Percentiles rank a stretch among this genome's conserved stretches.
Evolutionary conservation across 176 grass and related monocot genomes (phyloP).

Genomic region (Musa schizocarpa): DNA sequence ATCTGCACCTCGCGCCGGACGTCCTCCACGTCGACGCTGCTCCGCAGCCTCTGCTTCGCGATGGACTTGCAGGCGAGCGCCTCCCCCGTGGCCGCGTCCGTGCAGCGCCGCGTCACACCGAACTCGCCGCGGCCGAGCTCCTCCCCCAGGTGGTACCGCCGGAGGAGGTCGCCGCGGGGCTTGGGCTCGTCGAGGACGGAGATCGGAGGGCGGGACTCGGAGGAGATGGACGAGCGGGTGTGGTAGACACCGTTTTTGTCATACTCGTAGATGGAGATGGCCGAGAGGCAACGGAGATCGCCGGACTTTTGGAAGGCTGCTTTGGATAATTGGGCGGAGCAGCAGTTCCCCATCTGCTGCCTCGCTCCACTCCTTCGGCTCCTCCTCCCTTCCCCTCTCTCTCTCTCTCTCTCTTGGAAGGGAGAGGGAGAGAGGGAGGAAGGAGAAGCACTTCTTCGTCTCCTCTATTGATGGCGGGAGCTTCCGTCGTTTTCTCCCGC

Average conservation of each 20-base stretch:
- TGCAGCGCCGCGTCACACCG: conserved; percentile 60
- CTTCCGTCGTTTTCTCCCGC: not conserved
- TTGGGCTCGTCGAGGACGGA: not conserved
- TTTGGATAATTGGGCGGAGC: conserved; percentile 3
- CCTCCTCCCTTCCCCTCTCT: not conserved
- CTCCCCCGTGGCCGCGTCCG: conserved; percentile 41
- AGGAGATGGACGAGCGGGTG: not conserved
- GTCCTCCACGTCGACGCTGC: conserved; percentile 37
- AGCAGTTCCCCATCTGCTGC: conserved; percentile 11
- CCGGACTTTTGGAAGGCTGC: not conserved
- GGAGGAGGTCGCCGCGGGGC: not conserved
- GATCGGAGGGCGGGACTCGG: not conserved
- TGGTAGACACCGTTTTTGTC: not conserved
- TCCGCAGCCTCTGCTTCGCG: conserved; percentile 41
- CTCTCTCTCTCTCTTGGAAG: not conserved
- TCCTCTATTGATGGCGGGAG: too few species aligned
- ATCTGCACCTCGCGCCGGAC: conserved; percentile 72
- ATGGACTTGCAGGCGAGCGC: conserved; percentile 78
- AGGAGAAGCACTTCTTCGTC: too few species aligned
- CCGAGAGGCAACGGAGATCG: not conserved
- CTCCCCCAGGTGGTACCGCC: conserved; percentile 39
- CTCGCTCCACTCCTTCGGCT: not conserved
- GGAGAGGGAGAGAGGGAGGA: not conserved
- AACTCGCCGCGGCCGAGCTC: conserved; percentile 90
- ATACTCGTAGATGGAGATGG: not conserved